Evolutionary conservation across 1,284 basidiomycete species (phyloP).

Genomic region (Coniferiporia weirii): DNA sequence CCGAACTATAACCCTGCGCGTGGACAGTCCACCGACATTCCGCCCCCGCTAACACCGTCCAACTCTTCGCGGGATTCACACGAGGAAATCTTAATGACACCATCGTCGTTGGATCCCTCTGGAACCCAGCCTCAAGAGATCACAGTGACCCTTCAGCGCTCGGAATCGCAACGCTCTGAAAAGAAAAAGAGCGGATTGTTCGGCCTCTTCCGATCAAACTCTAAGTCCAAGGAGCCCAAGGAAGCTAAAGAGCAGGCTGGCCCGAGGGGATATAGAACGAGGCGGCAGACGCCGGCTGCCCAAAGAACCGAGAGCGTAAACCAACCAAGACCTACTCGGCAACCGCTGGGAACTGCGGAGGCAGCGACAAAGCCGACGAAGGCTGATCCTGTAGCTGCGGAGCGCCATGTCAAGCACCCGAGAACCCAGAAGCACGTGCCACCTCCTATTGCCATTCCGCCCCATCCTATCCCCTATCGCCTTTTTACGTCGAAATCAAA

Average conservation of each 20-base stretch:
- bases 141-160: background rate
- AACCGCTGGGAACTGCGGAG: background rate
- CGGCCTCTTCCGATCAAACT: conserved; percentile 34
- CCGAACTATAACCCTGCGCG: background rate
- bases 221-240: conserved; percentile 31
- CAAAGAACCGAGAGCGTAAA: conserved; percentile 19
- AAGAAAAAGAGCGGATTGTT: conserved; percentile 31
- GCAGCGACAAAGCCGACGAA: conserved; percentile 2
- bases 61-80: conserved; percentile 13
- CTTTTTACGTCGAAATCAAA: conserved; percentile 58
- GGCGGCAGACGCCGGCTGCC: conserved; percentile 19
- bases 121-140: conserved; percentile 2
- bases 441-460: conserved; percentile 27
- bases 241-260: conserved; percentile 10
- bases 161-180: conserved; percentile 18
- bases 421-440: conserved; percentile 27
- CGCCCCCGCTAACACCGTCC: conserved; percentile 15
- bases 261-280: conserved; percentile 21
- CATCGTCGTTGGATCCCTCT: conserved; percentile 13
- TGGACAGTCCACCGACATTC: conserved; percentile 7
- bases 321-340: conserved; percentile 1
- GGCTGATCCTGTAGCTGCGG: background rate
- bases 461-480: conserved; percentile 38
- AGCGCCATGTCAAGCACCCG: background rate
- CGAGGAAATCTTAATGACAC: conserved; percentile 19